Evolutionary conservation across 108 stramenopile species (phyloP).

Genomic region (Fragilaria crotonensis): DNA sequence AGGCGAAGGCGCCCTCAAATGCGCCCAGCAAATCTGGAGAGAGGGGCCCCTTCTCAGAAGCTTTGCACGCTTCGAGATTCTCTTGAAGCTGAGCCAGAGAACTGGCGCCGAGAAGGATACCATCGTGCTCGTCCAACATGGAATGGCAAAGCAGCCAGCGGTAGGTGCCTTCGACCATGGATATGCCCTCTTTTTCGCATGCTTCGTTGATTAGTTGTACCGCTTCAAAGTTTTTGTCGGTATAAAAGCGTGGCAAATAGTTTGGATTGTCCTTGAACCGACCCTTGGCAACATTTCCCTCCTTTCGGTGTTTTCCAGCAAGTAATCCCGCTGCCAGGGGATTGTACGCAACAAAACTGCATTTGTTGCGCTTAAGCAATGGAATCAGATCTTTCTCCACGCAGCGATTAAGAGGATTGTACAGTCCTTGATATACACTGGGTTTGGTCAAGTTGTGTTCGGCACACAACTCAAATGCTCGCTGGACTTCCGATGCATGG

Average conservation of each 20-base stretch:
- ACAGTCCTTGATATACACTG: slow-evolving; percentile 90
- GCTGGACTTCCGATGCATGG: slow-evolving; percentile 68
- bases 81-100: slow-evolving; percentile 66
- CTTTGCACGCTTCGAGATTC: slow-evolving; percentile 55
- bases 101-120: slow-evolving; percentile 78
- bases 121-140: slow-evolving; percentile 49
- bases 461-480: slow-evolving; percentile 67
- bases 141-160: slow-evolving; percentile 89
- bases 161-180: slow-evolving; percentile 81
- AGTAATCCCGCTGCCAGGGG: slow-evolving; percentile 86
- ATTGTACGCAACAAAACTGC: slow-evolving; percentile 92
- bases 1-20: slow-evolving; percentile 69
- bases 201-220: slow-evolving; percentile 52
- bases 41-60: slow-evolving; percentile 21
- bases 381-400: slow-evolving; percentile 86
- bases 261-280: slow-evolving; percentile 83
- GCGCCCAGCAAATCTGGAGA: slow-evolving; percentile 40
- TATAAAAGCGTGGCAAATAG: slow-evolving; percentile 85
- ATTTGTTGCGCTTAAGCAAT: slow-evolving; percentile 54
- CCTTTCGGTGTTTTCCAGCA: slow-evolving; percentile 61
- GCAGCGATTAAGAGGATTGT: slow-evolving; percentile 89
- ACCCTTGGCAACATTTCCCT: slow-evolving; percentile 39
- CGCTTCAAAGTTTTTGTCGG: slow-evolving; percentile 65
- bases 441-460: slow-evolving; percentile 69
- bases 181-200: slow-evolving; percentile 46